A percentile compares a stretch with the other conserved stretches of the same genome.
Evolutionary conservation across 352 stramenopile species (phyloP).

Genomic region (Albugo candida): DNA sequence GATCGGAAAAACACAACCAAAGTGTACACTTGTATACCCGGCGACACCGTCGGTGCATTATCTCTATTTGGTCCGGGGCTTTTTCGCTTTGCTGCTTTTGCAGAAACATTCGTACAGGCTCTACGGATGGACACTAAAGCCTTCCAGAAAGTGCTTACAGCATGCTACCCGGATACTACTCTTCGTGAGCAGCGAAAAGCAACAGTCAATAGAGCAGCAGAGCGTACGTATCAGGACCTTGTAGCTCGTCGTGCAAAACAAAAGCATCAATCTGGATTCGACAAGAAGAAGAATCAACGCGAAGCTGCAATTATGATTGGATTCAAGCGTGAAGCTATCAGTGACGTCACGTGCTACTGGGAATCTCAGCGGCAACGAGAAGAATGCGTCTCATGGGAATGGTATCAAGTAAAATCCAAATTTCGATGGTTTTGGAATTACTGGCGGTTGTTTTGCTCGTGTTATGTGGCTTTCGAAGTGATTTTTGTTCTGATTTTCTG

Average conservation of each 20-base stretch:
- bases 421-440: slow-evolving; percentile 10
- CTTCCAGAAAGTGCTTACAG: slow-evolving; percentile 4
- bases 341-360: too few relatives aligned
- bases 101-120: slow-evolving; percentile 11
- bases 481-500: slow-evolving; percentile 14
- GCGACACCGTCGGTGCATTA: slow-evolving; percentile 12
- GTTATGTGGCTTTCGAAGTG: slow-evolving; percentile 17
- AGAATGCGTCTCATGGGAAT: not conserved
- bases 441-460: slow-evolving; percentile 7
- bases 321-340: not conserved
- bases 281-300: not conserved
- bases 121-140: slow-evolving; percentile 3
- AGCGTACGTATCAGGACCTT: slow-evolving; percentile 8
- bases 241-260: not conserved
- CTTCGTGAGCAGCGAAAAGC: slow-evolving; percentile 8
- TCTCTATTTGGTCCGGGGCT: slow-evolving; percentile 8
- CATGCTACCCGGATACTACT: slow-evolving; percentile 9
- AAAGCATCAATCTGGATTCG: not conserved
- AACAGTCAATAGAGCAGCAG: slow-evolving; percentile 7
- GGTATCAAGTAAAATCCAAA: slow-evolving; percentile 6
- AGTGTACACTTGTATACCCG: slow-evolving; percentile 6
- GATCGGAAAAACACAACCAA: not conserved
- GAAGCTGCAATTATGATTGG: slow-evolving; percentile 6
- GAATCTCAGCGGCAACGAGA: too few relatives aligned
- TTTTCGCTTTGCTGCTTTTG: slow-evolving; percentile 12